phyloP scores from a whole-genome alignment of 768 basidiomycete species.

The Asterophora parasitica region DNA sequence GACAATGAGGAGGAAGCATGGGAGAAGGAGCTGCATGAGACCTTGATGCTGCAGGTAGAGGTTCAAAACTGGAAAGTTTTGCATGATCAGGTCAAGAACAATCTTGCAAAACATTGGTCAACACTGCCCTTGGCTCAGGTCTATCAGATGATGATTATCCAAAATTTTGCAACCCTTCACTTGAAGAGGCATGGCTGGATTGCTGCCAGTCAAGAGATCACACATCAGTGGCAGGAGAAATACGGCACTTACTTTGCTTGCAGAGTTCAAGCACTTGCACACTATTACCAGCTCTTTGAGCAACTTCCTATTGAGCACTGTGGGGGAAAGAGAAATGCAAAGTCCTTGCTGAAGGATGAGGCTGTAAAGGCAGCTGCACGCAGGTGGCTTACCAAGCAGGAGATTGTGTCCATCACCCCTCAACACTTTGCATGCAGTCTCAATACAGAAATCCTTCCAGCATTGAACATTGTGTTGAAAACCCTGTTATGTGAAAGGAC shows the following conservation, averaged over 20 bases:
- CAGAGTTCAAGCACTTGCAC: conserved; percentile 7
- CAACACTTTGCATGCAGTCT: conserved; percentile 18
- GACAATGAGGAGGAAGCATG: not conserved
- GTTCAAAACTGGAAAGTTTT: conserved; percentile 23
- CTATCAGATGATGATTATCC: conserved; percentile 28
- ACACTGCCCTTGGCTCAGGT: conserved; percentile 15
- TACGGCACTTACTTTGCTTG: conserved; percentile 13
- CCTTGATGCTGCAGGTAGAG: not conserved
- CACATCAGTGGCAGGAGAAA: conserved; percentile 32
- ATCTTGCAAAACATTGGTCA: conserved; percentile 15
- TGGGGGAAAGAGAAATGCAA: not conserved
- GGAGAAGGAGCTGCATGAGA: conserved; percentile 9
- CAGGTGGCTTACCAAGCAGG: conserved; percentile 18
- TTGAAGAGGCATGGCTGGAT: conserved; percentile 26
- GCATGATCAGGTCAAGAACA: conserved; percentile 23
- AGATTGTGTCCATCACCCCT: conserved; percentile 27
- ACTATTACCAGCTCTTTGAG: conserved; percentile 3
- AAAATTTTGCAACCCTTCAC: conserved; percentile 30
- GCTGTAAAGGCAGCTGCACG: too few relatives aligned
- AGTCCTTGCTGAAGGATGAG: not conserved
- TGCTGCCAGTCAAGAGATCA: conserved; percentile 28
- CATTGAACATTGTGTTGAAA: conserved; percentile 22
- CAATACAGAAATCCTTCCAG: conserved; percentile 25
- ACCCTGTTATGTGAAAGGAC: conserved; percentile 25
- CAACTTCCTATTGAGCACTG: not conserved